A percentile compares a stretch with the other conserved stretches of the same genome.
phyloP scores from a whole-genome alignment of 202 grass and related monocot species.

The Setaria viridis region DNA sequence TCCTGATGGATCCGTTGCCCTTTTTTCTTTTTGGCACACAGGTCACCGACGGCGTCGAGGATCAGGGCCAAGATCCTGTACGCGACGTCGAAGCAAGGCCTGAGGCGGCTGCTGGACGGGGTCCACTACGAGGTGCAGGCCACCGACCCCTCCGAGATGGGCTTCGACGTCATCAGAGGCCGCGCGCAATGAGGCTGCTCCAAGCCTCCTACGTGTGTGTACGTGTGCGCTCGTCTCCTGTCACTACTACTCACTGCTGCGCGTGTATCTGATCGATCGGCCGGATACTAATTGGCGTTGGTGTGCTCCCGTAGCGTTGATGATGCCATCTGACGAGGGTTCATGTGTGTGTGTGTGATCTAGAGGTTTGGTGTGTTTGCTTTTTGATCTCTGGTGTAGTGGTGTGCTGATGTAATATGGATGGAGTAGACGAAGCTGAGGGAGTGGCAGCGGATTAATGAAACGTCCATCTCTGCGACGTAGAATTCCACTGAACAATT shows the following conservation, averaged over 20 bases:
- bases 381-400: neutral
- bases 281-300: conserved; percentile 40
- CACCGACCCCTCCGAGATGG: conserved; percentile 94
- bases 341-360: neutral
- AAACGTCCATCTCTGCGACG: conserved; percentile 62
- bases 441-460: conserved; percentile 62
- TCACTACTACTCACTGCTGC: neutral
- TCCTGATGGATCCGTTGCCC: conserved; percentile 38
- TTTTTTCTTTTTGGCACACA: conserved; percentile 19
- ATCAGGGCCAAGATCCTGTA: conserved; percentile 97
- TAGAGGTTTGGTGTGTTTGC: neutral
- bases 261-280: conserved; percentile 30
- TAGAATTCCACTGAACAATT: conserved; percentile 59
- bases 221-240: neutral
- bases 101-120: conserved; percentile 89
- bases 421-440: conserved; percentile 38
- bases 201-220: neutral
- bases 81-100: conserved; percentile 93
- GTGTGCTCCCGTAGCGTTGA: neutral
- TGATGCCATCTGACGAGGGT: conserved; percentile 37
- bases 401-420: conserved; percentile 9
- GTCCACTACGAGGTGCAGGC: conserved; percentile 99
- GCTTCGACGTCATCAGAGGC: conserved; percentile 90
- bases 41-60: conserved; percentile 95
- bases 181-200: conserved; percentile 66